Percentiles rank a stretch among this genome's conserved stretches.
phyloP scores from a whole-genome alignment of 192 early-diverging fungal species.

The Linnemannia hyalina region DNA sequence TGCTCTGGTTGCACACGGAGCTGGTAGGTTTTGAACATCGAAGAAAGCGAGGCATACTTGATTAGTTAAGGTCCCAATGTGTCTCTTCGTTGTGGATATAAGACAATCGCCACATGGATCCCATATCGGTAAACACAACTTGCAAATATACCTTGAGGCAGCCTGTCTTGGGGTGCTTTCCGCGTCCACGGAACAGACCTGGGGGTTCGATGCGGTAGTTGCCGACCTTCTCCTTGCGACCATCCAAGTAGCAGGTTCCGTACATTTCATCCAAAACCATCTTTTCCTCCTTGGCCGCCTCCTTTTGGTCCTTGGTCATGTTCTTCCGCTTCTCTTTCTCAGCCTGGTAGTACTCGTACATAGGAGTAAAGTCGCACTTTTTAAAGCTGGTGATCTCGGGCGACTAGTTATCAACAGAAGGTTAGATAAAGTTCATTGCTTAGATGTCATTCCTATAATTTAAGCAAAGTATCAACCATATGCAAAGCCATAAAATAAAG shows the following conservation, averaged over 20 bases:
- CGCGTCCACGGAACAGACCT: constrained; percentile 95
- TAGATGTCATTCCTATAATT: not conserved
- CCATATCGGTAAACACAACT: not conserved
- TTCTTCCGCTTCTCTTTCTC: constrained; percentile 85
- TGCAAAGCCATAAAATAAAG: not conserved
- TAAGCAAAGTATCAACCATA: not conserved
- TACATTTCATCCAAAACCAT: constrained; percentile 80
- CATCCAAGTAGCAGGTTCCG: constrained; percentile 82
- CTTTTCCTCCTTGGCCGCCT: constrained; percentile 81
- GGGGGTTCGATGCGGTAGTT: constrained; percentile 99
- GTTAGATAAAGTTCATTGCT: not conserved
- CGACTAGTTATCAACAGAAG: constrained; percentile 54
- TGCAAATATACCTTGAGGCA: constrained; percentile 77
- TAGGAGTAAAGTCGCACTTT: constrained; percentile 92
- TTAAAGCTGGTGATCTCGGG: constrained; percentile 81
- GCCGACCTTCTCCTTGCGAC: constrained; percentile 96
- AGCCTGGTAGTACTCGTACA: constrained; percentile 81
- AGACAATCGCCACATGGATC: not conserved
- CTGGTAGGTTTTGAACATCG: constrained; percentile 42
- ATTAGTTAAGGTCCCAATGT: not conserved
- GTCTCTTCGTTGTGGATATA: not conserved
- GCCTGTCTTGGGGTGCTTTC: constrained; percentile 96
- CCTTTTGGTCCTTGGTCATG: constrained; percentile 94
- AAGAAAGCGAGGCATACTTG: constrained; percentile 1
- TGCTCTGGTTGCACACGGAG: constrained; percentile 91